Conservation (phyloP, 345 rosid species). For the Aquilaria malaccensis region DNA sequence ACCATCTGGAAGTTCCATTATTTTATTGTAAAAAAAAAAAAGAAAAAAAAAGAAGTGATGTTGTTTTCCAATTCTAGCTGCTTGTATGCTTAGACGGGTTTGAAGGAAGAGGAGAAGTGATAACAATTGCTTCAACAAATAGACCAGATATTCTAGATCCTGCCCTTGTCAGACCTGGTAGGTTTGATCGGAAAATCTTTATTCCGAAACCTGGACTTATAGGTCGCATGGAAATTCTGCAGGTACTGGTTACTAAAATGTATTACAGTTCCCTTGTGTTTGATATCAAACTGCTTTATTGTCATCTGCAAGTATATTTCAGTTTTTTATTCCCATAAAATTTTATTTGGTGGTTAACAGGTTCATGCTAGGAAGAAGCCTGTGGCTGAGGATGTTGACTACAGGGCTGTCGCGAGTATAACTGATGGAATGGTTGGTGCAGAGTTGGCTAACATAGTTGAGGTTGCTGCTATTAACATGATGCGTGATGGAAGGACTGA, state of each 20-base stretch:
- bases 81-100: conserved; percentile 93
- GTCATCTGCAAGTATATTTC: background rate
- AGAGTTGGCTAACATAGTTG: conserved; percentile 89
- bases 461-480: conserved; percentile 90
- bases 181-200: conserved; percentile 75
- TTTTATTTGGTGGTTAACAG: conserved; percentile 21
- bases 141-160: conserved; percentile 96
- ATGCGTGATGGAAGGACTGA: conserved; percentile 91
- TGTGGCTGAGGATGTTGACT: conserved; percentile 92
- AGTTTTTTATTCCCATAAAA: background rate
- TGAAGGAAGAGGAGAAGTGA: conserved; percentile 96
- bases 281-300: background rate
- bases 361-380: conserved; percentile 97
- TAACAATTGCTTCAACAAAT: conserved; percentile 92
- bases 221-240: conserved; percentile 82
- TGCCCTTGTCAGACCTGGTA: conserved; percentile 90
- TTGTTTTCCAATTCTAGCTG: conserved; percentile 42
- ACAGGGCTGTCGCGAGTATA: conserved; percentile 85
- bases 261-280: no score
- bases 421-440: conserved; percentile 99
- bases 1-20: background rate
- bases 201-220: conserved; percentile 88
- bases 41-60: background rate
- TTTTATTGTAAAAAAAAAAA: background rate
- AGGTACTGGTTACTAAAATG: conserved; percentile 34